These are phyloP conservation scores for Ophiocordyceps polyrhachis-furcata DNA, from an alignment of 2,329 filamentous ascomycete genomes.

Conservation along the genomic window DNA sequence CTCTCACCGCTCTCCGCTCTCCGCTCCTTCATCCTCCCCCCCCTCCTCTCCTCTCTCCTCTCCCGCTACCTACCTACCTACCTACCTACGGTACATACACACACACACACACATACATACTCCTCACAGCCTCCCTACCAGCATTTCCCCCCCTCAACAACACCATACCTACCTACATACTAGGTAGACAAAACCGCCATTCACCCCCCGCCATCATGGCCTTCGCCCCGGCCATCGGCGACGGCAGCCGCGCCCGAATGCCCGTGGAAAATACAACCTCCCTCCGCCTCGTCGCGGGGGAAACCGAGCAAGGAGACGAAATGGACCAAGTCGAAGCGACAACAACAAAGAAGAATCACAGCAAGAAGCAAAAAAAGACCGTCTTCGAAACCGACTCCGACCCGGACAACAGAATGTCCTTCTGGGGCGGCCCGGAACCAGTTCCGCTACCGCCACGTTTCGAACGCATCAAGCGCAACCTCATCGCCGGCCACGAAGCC, in stretches of 20 bases:
- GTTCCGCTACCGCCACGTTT: conserved; percentile 41
- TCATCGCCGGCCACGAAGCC: conserved; percentile 35
- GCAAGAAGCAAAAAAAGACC: not conserved
- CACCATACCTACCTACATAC: too few relatives aligned
- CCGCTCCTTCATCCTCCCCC: not conserved
- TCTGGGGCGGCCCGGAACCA: conserved; percentile 34
- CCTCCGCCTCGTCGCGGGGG: not conserved
- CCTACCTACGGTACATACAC: too few relatives aligned
- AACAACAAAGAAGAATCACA: not conserved
- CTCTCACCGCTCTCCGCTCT: not conserved
- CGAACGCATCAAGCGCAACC: conserved; percentile 33
- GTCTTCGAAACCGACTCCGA: too few relatives aligned
- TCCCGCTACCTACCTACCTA: too few relatives aligned
- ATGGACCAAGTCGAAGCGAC: too few relatives aligned
- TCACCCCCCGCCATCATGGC: not conserved
- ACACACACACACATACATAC: too few relatives aligned
- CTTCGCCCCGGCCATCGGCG: not conserved
- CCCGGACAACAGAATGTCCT: conserved; percentile 18
- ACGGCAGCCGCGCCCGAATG: not conserved
- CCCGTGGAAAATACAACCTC: not conserved
- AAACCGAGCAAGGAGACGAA: too few relatives aligned
- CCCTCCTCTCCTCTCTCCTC: not conserved
- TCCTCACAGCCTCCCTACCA: too few relatives aligned
- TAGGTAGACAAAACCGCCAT: too few relatives aligned
- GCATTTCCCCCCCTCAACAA: too few relatives aligned